These are phyloP conservation scores for Neopestalotiopsis sp. DNA, from an alignment of 2,329 filamentous ascomycete species.

Conservation along the genomic window DNA sequence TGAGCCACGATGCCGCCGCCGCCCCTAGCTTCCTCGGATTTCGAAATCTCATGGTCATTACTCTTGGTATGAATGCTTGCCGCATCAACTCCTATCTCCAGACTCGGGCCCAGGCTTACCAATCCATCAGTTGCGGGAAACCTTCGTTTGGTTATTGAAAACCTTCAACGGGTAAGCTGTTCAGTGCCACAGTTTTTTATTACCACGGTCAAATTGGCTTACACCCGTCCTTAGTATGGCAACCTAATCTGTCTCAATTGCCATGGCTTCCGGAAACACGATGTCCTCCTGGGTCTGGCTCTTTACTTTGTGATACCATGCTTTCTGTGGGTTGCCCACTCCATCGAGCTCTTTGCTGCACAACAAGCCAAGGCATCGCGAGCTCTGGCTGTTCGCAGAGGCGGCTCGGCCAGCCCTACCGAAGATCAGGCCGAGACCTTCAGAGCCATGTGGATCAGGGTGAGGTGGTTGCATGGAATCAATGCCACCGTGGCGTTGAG, in stretches of 20 bases:
- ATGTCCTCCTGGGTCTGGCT: constrained; percentile 75
- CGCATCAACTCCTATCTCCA: constrained; percentile 4
- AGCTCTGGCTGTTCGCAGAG: constrained; percentile 53
- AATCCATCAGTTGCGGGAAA: constrained; percentile 79
- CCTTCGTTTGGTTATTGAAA: constrained; percentile 92
- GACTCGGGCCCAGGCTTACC: constrained; percentile 10
- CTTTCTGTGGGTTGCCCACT: constrained; percentile 87
- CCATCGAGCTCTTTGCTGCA: constrained; percentile 86
- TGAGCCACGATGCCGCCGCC: constrained; percentile 80
- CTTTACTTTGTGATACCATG: constrained; percentile 89
- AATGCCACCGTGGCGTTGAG: constrained; percentile 84
- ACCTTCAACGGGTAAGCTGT: constrained; percentile 80
- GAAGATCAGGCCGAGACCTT: constrained; percentile 70
- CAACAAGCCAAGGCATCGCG: constrained; percentile 73
- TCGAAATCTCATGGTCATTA: constrained; percentile 93
- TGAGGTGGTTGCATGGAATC: constrained; percentile 79
- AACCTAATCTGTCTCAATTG: constrained; percentile 91
- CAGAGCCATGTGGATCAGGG: constrained; percentile 76
- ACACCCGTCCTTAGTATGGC: constrained; percentile 72
- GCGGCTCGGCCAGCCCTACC: constrained; percentile 57
- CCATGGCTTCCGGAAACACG: constrained; percentile 82
- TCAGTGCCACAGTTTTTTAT: not conserved
- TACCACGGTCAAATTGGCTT: constrained; percentile 18
- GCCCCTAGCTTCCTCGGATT: constrained; percentile 91
- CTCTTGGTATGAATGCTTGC: constrained; percentile 69